Evolutionary conservation across 2,329 filamentous ascomycete species (phyloP).

Genomic region (Aspergillus udagawae): DNA sequence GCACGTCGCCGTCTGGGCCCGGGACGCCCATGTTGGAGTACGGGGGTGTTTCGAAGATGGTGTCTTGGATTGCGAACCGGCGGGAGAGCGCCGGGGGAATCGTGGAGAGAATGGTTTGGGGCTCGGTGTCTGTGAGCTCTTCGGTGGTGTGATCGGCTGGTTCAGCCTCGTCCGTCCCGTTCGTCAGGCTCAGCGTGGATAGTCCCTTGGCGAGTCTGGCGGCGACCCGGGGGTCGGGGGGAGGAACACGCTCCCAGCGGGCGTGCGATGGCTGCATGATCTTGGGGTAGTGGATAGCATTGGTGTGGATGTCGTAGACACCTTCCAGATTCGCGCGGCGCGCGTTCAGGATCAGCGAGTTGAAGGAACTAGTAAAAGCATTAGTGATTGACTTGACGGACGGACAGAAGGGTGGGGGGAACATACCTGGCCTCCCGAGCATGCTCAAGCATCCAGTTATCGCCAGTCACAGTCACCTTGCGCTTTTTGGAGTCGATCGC

Average conservation of each 20-base stretch:
- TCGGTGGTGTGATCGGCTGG: constrained; percentile 3
- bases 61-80: constrained; percentile 62
- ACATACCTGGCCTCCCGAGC: constrained; percentile 81
- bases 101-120: constrained; percentile 45
- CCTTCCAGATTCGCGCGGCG: constrained; percentile 69
- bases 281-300: constrained; percentile 79
- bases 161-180: constrained; percentile 23
- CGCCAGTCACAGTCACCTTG: constrained; percentile 81
- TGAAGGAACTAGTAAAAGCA: constrained; percentile 65
- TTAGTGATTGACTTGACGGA: constrained; percentile 5
- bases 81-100: constrained; percentile 57
- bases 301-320: constrained; percentile 92
- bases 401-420: neutral
- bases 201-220: constrained; percentile 30
- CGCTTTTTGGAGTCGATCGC: constrained; percentile 72
- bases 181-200: constrained; percentile 33
- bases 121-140: constrained; percentile 6
- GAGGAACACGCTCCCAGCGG: constrained; percentile 69
- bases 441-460: constrained; percentile 97
- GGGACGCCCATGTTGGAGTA: constrained; percentile 57
- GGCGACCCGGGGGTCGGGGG: constrained; percentile 31
- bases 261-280: constrained; percentile 87
- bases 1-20: constrained; percentile 43
- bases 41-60: constrained; percentile 55
- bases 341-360: constrained; percentile 65